Evolutionary conservation across 108 stramenopile genomes (phyloP).

Genomic region (Skeletonema potamos): DNA sequence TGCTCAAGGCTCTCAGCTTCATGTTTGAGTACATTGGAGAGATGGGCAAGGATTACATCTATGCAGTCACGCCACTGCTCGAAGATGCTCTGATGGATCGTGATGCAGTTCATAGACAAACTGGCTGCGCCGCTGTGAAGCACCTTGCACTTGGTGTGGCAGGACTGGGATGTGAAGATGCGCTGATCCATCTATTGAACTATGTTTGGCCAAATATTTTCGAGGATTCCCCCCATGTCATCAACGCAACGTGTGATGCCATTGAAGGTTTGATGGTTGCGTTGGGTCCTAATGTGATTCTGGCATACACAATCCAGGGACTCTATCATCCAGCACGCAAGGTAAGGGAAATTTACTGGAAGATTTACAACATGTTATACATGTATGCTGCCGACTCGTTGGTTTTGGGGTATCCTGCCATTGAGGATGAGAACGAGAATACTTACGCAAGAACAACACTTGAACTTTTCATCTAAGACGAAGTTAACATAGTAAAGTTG

Average conservation of each 20-base stretch:
- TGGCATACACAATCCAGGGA: slow-evolving; percentile 94
- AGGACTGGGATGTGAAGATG: slow-evolving; percentile 98
- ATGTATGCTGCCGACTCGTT: slow-evolving; percentile 96
- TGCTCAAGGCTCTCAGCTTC: slow-evolving; percentile 98
- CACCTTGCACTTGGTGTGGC: slow-evolving; percentile 96
- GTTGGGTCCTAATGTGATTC: slow-evolving; percentile 87
- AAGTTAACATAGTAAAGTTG: background rate
- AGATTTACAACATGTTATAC: slow-evolving; percentile 97
- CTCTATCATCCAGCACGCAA: slow-evolving; percentile 98
- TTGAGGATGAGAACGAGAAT: slow-evolving; percentile 90
- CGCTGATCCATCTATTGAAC: slow-evolving; percentile 94
- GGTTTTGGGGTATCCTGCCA: slow-evolving; percentile 87
- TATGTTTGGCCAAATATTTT: slow-evolving; percentile 99
- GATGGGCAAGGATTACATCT: slow-evolving; percentile 99
- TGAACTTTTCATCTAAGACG: slow-evolving; percentile 89
- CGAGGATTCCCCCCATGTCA: slow-evolving; percentile 96
- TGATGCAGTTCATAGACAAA: slow-evolving; percentile 98
- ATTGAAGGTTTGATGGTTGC: slow-evolving; percentile 96
- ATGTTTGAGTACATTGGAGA: slow-evolving; percentile 99
- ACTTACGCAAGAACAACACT: slow-evolving; percentile 87
- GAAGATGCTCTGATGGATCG: slow-evolving; percentile 99
- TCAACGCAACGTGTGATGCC: slow-evolving; percentile 98
- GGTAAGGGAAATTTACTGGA: slow-evolving; percentile 99
- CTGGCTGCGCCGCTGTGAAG: slow-evolving; percentile 96
- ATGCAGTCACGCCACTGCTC: slow-evolving; percentile 94